Evolutionary conservation across 2,329 filamentous ascomycete genomes (phyloP).

Genomic region (Huntiella decipiens): DNA sequence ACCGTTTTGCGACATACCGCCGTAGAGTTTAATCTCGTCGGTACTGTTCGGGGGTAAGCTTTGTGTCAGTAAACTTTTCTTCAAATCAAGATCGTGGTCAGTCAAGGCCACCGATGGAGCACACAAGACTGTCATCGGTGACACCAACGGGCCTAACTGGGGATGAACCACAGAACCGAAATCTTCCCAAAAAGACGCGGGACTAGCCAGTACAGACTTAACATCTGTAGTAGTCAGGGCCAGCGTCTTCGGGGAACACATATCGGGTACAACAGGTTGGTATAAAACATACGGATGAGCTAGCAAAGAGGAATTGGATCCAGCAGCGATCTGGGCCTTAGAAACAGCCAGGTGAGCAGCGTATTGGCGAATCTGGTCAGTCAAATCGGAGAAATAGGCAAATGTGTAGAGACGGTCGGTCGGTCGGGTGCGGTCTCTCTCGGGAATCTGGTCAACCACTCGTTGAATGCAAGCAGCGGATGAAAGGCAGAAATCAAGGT

Average conservation of each 20-base stretch:
- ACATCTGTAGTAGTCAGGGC: too few relatives aligned
- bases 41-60: conserved; percentile 17
- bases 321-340: conserved; percentile 34
- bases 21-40: conserved; percentile 62
- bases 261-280: conserved; percentile 7
- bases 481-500: conserved; percentile 75
- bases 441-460: conserved; percentile 68
- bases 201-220: too few relatives aligned
- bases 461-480: conserved; percentile 81
- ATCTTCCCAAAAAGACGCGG: too few relatives aligned
- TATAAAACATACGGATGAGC: conserved; percentile 21
- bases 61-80: conserved; percentile 15
- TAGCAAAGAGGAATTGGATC: conserved; percentile 37
- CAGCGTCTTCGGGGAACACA: not conserved
- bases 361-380: conserved; percentile 84
- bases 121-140: too few relatives aligned
- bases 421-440: conserved; percentile 69
- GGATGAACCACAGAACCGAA: too few relatives aligned
- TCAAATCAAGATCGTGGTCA: too few relatives aligned
- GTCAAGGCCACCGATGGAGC: too few relatives aligned
- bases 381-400: conserved; percentile 91
- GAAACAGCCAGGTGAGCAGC: conserved; percentile 63
- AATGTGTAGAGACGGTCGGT: conserved; percentile 82
- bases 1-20: conserved; percentile 65
- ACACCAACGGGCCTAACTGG: too few relatives aligned